A percentile compares a stretch with the other conserved stretches of the same genome.
Conservation (phyloP, 179 eudicot species). For the Vitellaria paradoxa region DNA sequence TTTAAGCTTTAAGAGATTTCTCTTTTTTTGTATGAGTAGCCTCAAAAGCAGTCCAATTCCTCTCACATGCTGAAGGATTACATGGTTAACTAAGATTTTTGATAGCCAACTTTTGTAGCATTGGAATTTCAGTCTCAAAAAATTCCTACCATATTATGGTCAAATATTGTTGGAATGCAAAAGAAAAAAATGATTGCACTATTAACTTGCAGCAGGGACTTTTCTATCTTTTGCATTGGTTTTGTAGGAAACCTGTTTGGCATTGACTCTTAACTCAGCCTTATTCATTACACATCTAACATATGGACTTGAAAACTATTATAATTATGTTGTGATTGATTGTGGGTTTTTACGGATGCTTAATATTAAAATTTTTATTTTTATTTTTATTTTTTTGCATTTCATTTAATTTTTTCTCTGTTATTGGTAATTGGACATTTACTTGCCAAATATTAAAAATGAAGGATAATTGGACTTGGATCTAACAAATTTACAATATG, state of each 20-base stretch:
- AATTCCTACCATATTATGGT: too few relatives aligned
- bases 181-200: constrained; percentile 5
- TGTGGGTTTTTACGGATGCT: neutral
- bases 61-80: too few relatives aligned
- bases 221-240: neutral
- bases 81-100: too few relatives aligned
- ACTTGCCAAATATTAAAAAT: neutral
- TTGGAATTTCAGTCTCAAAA: too few relatives aligned
- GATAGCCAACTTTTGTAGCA: too few relatives aligned
- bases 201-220: neutral
- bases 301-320: neutral
- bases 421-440: neutral
- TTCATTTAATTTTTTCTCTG: neutral
- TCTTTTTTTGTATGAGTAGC: too few relatives aligned
- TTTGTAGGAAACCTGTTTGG: neutral
- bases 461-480: neutral
- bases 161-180: neutral
- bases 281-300: neutral
- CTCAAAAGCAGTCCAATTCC: too few relatives aligned
- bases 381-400: neutral
- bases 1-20: too few relatives aligned
- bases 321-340: neutral
- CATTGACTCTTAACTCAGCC: neutral
- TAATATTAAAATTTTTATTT: neutral
- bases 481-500: neutral